These are phyloP conservation scores for Trametes polyzona DNA, from an alignment of 1,284 basidiomycete species.

Conservation along the genomic window DNA sequence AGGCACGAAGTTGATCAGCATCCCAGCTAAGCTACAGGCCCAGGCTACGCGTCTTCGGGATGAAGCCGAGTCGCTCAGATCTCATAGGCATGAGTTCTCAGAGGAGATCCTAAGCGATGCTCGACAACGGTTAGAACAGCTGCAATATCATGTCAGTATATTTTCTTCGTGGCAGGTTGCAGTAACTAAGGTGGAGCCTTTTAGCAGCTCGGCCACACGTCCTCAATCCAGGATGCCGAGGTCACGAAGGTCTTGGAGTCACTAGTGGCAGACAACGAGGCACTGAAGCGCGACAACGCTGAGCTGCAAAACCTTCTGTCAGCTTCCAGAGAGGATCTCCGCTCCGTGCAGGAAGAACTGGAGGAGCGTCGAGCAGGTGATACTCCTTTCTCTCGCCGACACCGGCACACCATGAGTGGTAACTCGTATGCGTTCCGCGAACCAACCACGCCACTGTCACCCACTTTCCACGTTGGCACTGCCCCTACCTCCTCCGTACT, in stretches of 20 bases:
- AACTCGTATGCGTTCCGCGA: slow-evolving; percentile 25
- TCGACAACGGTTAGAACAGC: slow-evolving; percentile 62
- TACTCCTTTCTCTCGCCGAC: slow-evolving; percentile 28
- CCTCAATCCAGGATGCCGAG: slow-evolving; percentile 56
- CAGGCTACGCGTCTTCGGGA: slow-evolving; percentile 69
- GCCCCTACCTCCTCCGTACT: slow-evolving; percentile 29
- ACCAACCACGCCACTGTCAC: slow-evolving; percentile 29
- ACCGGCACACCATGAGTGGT: slow-evolving; percentile 31
- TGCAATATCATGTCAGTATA: slow-evolving; percentile 57
- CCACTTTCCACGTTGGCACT: slow-evolving; percentile 35
- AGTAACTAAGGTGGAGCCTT: background rate
- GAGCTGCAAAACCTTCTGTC: slow-evolving; percentile 76
- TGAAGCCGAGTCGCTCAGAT: slow-evolving; percentile 66
- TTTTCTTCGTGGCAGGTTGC: background rate
- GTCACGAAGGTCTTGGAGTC: slow-evolving; percentile 75
- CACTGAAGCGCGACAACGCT: slow-evolving; percentile 77
- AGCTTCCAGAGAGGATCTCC: slow-evolving; percentile 79
- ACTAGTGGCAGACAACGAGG: slow-evolving; percentile 83
- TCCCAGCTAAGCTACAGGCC: slow-evolving; percentile 70
- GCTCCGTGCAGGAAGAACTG: slow-evolving; percentile 70
- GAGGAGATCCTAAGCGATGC: slow-evolving; percentile 77
- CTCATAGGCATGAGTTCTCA: slow-evolving; percentile 73
- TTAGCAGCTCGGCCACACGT: slow-evolving; percentile 48
- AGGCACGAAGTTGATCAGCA: background rate
- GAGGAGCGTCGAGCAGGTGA: slow-evolving; percentile 67